Conservation (phyloP, 2,329 filamentous ascomycete species). For the Penicillium sp. region DNA sequence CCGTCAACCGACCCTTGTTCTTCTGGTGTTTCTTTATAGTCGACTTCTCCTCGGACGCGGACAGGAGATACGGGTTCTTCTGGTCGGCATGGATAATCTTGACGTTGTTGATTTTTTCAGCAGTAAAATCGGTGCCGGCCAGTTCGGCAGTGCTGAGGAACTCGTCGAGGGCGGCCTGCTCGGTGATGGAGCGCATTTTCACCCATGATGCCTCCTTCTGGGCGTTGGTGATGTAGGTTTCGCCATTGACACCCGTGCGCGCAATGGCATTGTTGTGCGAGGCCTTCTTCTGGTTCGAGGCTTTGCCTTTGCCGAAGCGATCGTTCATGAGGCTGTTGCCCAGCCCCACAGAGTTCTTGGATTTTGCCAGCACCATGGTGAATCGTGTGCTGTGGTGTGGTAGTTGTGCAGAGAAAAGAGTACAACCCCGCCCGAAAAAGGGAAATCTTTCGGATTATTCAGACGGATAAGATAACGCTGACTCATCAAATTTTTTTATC, state of each 20-base stretch:
- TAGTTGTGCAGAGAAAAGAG: constrained; percentile 16
- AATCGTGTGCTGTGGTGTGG: constrained; percentile 12
- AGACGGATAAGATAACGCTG: constrained; percentile 34
- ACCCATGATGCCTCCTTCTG: constrained; percentile 92
- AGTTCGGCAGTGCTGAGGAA: constrained; percentile 94
- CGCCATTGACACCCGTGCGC: constrained; percentile 69
- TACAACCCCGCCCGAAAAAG: constrained; percentile 28
- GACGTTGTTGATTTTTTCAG: constrained; percentile 97
- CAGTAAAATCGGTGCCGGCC: constrained; percentile 97
- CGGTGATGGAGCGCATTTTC: constrained; percentile 98
- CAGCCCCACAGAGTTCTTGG: constrained; percentile 90
- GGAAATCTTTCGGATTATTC: constrained; percentile 28
- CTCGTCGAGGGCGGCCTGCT: constrained; percentile 94
- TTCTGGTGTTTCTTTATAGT: constrained; percentile 76
- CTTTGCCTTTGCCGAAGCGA: constrained; percentile 91
- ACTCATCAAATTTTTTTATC: constrained; percentile 15
- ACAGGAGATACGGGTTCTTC: constrained; percentile 90
- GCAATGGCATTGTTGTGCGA: constrained; percentile 64
- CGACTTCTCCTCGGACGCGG: constrained; percentile 75
- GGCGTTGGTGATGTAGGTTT: constrained; percentile 87
- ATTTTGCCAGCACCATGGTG: constrained; percentile 78
- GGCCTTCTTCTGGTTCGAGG: constrained; percentile 72
- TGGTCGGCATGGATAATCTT: constrained; percentile 98
- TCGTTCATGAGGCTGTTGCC: constrained; percentile 99
- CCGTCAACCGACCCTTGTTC: constrained; percentile 75